Percentiles rank a stretch among this genome's conserved stretches.
Conservation (phyloP, 2,329 filamentous ascomycete species). For the Cladophialophora exuberans region DNA sequence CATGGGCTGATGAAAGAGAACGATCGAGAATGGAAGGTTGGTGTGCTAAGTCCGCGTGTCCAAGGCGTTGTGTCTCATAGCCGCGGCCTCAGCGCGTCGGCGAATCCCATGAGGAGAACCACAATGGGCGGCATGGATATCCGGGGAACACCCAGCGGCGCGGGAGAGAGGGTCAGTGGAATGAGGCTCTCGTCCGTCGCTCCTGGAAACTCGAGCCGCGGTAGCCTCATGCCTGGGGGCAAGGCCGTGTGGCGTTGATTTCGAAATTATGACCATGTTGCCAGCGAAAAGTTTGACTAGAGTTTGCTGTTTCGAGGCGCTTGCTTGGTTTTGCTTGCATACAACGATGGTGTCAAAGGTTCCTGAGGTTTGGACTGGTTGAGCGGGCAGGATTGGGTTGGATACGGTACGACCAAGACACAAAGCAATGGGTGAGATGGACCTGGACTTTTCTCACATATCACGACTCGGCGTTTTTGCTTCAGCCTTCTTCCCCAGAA, state of each 20-base stretch:
- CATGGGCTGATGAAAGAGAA: conserved; percentile 54
- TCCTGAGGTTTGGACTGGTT: too few species aligned
- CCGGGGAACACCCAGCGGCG: conserved; percentile 15
- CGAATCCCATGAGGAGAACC: conserved; percentile 49
- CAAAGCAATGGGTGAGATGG: too few species aligned
- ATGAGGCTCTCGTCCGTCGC: conserved; percentile 22
- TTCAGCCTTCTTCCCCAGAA: too few species aligned
- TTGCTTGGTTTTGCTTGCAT: background rate
- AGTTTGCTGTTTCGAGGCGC: too few species aligned
- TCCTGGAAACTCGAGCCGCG: conserved; percentile 11
- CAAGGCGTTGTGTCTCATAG: conserved; percentile 28
- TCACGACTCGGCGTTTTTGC: too few species aligned
- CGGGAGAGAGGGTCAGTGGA: conserved; percentile 13
- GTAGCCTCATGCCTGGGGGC: conserved; percentile 30
- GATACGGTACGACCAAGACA: too few species aligned
- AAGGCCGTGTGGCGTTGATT: conserved; percentile 33
- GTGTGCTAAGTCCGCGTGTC: conserved; percentile 63
- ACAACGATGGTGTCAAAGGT: too few species aligned
- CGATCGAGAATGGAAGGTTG: conserved; percentile 51
- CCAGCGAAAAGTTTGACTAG: too few species aligned
- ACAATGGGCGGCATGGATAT: conserved; percentile 29
- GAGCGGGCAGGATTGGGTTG: too few species aligned
- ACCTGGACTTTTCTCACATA: too few species aligned
- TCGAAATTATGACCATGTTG: background rate
- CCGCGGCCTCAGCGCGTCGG: conserved; percentile 43